These are phyloP conservation scores for Dovyalis caffra DNA, from an alignment of 345 rosid genomes.

Conservation along the genomic window DNA sequence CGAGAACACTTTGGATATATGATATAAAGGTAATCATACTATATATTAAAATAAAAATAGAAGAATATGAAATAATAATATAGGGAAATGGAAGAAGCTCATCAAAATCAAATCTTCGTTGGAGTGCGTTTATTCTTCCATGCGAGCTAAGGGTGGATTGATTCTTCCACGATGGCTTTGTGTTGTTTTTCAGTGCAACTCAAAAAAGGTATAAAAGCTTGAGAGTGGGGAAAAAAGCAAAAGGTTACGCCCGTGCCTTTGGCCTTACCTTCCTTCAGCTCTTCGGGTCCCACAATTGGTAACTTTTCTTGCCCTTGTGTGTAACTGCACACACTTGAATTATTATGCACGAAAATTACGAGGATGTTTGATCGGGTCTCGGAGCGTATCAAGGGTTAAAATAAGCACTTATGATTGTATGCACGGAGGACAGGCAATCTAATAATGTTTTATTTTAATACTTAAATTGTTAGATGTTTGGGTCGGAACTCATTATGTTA, in stretches of 20 bases:
- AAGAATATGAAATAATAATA: neutral
- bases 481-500: too few relatives aligned
- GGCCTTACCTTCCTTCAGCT: conserved; percentile 2
- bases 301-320: neutral
- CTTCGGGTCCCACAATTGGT: neutral
- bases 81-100: neutral
- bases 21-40: neutral
- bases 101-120: conserved; percentile 37
- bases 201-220: neutral
- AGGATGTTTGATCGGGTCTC: too few relatives aligned
- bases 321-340: neutral
- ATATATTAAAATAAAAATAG: too few relatives aligned
- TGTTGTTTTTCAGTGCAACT: neutral
- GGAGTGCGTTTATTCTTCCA: conserved; percentile 49
- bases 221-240: conserved; percentile 12
- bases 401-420: too few relatives aligned
- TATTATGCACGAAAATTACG: too few relatives aligned
- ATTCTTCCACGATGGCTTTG: conserved; percentile 22
- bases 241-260: conserved; percentile 32
- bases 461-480: too few relatives aligned
- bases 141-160: conserved; percentile 23
- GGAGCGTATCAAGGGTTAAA: too few relatives aligned
- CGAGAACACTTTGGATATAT: neutral
- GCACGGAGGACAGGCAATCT: too few relatives aligned
- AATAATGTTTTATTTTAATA: too few relatives aligned